A percentile compares a stretch with the other conserved stretches of the same genome.
phyloP scores from a whole-genome alignment of 176 grass and related monocot species.

The Coix lacrymajobi region DNA sequence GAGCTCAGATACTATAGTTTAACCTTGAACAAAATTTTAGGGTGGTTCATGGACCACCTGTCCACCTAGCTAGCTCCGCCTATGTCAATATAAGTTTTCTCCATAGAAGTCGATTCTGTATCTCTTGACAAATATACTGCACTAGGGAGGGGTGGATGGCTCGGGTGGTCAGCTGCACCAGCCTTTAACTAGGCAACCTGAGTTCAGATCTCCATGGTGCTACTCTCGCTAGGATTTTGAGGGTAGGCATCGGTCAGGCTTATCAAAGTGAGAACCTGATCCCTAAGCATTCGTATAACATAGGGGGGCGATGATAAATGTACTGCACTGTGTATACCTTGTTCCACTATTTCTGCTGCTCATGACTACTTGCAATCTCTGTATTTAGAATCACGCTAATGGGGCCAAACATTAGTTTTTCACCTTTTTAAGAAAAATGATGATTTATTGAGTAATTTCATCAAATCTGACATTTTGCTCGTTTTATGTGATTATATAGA shows the following conservation, averaged over 20 bases:
- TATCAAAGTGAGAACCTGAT: not conserved
- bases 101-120: not conserved
- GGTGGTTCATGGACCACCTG: too few species aligned
- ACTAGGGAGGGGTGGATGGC: not conserved
- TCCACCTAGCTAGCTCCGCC: too few species aligned
- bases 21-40: too few species aligned
- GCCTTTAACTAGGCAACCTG: not conserved
- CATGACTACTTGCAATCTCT: not conserved
- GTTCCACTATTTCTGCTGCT: not conserved
- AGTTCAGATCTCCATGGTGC: not conserved
- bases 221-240: not conserved
- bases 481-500: slow-evolving; percentile 20
- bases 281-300: not conserved
- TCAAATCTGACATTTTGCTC: not conserved
- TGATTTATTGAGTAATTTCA: not conserved
- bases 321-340: not conserved
- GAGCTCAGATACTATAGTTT: too few species aligned
- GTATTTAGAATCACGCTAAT: not conserved
- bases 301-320: not conserved
- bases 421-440: not conserved
- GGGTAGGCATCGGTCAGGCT: not conserved
- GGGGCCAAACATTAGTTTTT: not conserved
- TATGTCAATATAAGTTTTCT: not conserved
- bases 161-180: not conserved
- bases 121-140: not conserved